Base-by-base conservation (phyloP, 2,329 filamentous ascomycete species). In the Cladophialophora yegresii region DNA sequence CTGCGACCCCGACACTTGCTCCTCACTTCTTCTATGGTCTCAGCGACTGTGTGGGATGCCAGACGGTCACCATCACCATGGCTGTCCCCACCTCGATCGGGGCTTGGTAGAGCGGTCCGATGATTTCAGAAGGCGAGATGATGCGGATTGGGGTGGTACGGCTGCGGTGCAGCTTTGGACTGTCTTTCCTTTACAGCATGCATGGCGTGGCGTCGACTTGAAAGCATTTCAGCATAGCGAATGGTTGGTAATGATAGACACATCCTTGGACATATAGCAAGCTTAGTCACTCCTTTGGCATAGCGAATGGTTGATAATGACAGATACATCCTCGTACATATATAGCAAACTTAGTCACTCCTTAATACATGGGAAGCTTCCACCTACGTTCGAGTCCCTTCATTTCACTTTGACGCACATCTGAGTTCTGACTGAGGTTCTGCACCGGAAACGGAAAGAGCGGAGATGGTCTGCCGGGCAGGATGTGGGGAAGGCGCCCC, bases 11-110 rank as follows among this genome's bases (percentile, higher is more conserved):
- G 12, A 61, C 63, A 5, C 61, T 63, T 58, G 54, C 59, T 26
- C 51, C 54, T 7, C 36, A 61, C n/a, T 54, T 55, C 54, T 68
- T 56, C 53, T 64, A 64, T 30, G 50, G 57, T 7, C 53, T 58
- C 5, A 62, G 57, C 30, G 56, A 65, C 1, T 65, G 63, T 36
- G 30, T 45, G 23, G 59, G 54, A 40, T 60, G 58, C 12, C 50
- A 62, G 43, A 49, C 72, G 20, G 67, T 72, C 57, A 74, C 73
- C 60, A 71, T 64, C 20, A 74, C 72, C n/a, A 72, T 74, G 43
- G 71, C 73, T 7, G 60, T 75, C 51, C 73, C 72, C 20, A 59
- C 57, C 13, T 59, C 47, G 30, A 23, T 51, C 22, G 57, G 57
- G 5, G 57, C 57, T 26, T 59, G 57, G 57, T 59, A 53, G 32